Base-by-base conservation (phyloP, 2,329 filamentous ascomycete species). In the Aotearoamyces nothofagi region DNA sequence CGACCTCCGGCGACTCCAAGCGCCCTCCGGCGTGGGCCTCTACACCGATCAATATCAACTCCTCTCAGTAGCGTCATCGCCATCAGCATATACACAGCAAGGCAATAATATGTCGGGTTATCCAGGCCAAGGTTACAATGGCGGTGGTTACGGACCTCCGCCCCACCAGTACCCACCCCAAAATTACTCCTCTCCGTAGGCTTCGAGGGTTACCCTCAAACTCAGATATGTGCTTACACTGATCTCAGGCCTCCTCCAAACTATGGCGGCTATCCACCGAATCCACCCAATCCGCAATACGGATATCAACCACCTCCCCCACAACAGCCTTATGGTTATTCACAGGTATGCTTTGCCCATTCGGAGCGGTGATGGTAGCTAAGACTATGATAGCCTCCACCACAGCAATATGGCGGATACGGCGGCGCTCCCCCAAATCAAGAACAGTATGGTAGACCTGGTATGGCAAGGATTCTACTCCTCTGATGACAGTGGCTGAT, bases 41-140 rank as follows among this genome's bases (percentile, higher is more conserved):
- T n/a, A n/a, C n/a, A n/a, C n/a, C n/a, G n/a, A n/a, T n/a, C n/a
- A n/a, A n/a, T n/a, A n/a, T n/a, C n/a, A n/a, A n/a, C n/a, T n/a
- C n/a, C n/a, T n/a, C n/a, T n/a, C n/a, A n/a, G n/a, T n/a, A n/a
- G n/a, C n/a, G n/a, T n/a, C n/a, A n/a, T n/a, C n/a, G n/a, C n/a
- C n/a, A n/a, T n/a, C n/a, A n/a, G n/a, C n/a, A n/a, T n/a, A n/a
- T n/a, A n/a, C n/a, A n/a, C n/a, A n/a, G n/a, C n/a, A n/a, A n/a
- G n/a, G n/a, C 13, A 32, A 14, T 31, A 29, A 20, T 32, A 78
- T 77, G 72, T 74, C 72, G 40, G 70, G 68, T 45, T 77, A 73
- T 49, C 68, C 67, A 39, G 61, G 62, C 34, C 50, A 58, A 35
- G 55, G 56, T 26, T 71, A 73, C 45, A 55, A 60, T 33, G 56